Conservation (phyloP, 2,329 filamentous ascomycete species). For the Penicillium sp. region DNA sequence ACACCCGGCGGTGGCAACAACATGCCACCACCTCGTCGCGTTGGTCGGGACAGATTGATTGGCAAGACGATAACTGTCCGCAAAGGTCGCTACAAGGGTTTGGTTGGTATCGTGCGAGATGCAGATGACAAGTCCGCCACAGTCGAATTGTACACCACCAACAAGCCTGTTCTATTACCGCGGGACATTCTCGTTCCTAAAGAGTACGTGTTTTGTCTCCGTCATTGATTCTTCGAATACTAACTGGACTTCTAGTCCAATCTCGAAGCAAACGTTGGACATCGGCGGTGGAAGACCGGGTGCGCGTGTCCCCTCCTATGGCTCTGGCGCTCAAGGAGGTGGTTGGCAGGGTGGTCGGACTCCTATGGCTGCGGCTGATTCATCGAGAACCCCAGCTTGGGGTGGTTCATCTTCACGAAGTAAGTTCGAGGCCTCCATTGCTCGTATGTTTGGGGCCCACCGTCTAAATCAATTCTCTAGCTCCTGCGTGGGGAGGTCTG, state of each 20-base stretch:
- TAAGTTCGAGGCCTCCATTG: constrained; percentile 46
- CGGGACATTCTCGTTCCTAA: constrained; percentile 83
- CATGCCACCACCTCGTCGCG: constrained; percentile 71
- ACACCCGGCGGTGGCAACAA: constrained; percentile 51
- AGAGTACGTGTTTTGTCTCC: constrained; percentile 59
- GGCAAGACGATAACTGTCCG: constrained; percentile 90
- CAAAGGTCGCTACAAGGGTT: constrained; percentile 86
- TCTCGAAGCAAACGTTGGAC: constrained; percentile 77
- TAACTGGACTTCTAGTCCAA: constrained; percentile 38
- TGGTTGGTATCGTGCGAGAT: constrained; percentile 94
- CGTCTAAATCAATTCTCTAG: constrained; percentile 29
- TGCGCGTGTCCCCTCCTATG: constrained; percentile 47
- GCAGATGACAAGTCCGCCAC: constrained; percentile 82
- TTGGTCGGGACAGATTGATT: constrained; percentile 79
- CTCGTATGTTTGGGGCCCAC: not conserved
- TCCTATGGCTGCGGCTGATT: constrained; percentile 61
- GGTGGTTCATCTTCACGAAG: constrained; percentile 59
- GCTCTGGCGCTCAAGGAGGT: constrained; percentile 45
- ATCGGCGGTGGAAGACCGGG: constrained; percentile 56
- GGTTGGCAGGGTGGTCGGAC: constrained; percentile 70
- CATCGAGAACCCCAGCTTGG: constrained; percentile 76
- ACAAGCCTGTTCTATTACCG: constrained; percentile 81
- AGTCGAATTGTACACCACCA: constrained; percentile 92
- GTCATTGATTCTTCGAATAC: constrained; percentile 15
- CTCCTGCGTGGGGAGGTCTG: constrained; percentile 45